Evolutionary conservation across 371 early-diverging fungal species (phyloP).

Genomic region (Mucor sp.): DNA sequence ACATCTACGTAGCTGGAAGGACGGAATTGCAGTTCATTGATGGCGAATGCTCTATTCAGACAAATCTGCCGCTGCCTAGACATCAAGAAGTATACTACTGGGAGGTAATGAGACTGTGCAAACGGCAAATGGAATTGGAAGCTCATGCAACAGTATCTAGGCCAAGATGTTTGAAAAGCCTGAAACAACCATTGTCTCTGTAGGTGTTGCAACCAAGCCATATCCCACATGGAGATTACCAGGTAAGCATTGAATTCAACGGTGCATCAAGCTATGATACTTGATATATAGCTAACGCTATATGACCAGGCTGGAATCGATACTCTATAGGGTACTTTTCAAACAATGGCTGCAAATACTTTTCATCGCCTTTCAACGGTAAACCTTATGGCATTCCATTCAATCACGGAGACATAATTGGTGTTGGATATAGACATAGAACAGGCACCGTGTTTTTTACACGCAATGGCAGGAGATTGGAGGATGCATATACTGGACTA

Average conservation of each 20-base stretch:
- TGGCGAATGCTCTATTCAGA: conserved; percentile 78
- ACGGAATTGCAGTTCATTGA: conserved; percentile 77
- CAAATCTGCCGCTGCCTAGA: conserved; percentile 83
- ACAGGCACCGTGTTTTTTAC: conserved; percentile 80
- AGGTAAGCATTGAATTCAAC: conserved; percentile 41
- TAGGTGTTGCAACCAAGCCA: conserved; percentile 75
- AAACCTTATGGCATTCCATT: conserved; percentile 63
- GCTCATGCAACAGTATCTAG: conserved; percentile 9
- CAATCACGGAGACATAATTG: conserved; percentile 75
- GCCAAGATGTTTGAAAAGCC: conserved; percentile 77
- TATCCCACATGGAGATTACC: conserved; percentile 70
- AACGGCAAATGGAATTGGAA: background rate
- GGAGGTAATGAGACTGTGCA: conserved; percentile 41
- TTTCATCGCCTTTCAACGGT: conserved; percentile 67
- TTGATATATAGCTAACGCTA: background rate
- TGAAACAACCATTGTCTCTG: conserved; percentile 55
- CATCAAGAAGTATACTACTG: conserved; percentile 77
- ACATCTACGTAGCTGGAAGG: conserved; percentile 70
- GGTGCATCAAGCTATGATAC: background rate
- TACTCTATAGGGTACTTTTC: conserved; percentile 76
- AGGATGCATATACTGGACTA: conserved; percentile 58
- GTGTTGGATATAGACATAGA: conserved; percentile 76
- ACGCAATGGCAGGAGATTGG: conserved; percentile 68
- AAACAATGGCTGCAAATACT: conserved; percentile 63
- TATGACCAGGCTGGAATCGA: conserved; percentile 63